Evolutionary conservation across 768 basidiomycete species (phyloP), one percentile per base, ranked within the genome.

Genomic region (Trametopsis cervina): DNA sequence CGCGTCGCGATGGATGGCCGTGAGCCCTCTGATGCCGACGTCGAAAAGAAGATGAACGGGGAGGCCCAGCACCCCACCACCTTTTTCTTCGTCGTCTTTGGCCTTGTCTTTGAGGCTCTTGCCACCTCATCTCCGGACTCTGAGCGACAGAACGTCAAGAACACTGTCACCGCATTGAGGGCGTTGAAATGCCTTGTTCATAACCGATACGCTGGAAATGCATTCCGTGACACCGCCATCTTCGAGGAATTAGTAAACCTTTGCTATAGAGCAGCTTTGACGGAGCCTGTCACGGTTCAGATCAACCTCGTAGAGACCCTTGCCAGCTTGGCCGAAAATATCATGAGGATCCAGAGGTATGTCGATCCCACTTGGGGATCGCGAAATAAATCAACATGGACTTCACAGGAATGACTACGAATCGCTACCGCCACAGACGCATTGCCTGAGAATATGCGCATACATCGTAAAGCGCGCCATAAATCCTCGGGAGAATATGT

Each of bases 201-300:
- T 23, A 83, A 85, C 0, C 80, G 86, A 51, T 89, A 90, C 59
- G 78, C 85, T 1, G 95, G 95, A 1, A 78, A 75, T 23, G 88
- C 85, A 0, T 75, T 97, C 26, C 71, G 87, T 49, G 86, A 94
- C 33, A 82, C 85, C 2, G 75, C 81, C 0, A 78, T 90, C 22
- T 95, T 95, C 59, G 89, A 92, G 40, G 95, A 99, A 65, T 81
- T 98, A 38, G 79, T 85, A 55, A 84, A 83, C 40, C 69, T 97
- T 3, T 90, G 84, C 61, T 92, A 95, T 60, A 80, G 95, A 4
- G 80, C 97, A 66, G 89, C 85, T 0, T 81, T 97, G 76, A 88
- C 87, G 0, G 93, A 95, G 60, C 70, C 82, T 0, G 81, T 89
- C 1, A 68, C 58, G 0, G 76, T 90, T 24, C 86, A 92, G 57